Evolutionary conservation across 441 rosid species (phyloP), one percentile per base, ranked within the genome.

Genomic region (Corymbia citriodora): DNA sequence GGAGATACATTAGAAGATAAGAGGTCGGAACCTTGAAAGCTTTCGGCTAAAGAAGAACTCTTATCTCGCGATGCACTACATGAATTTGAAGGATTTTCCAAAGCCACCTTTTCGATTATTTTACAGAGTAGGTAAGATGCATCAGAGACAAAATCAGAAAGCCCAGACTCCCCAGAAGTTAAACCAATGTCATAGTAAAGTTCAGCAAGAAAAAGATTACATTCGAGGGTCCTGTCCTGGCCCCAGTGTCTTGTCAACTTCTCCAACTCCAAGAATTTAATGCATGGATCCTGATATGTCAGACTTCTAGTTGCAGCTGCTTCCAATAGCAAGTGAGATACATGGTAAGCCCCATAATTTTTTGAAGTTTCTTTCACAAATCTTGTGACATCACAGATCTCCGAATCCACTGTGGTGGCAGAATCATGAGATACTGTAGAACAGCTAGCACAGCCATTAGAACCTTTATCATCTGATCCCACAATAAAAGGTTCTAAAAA

Each of bases 181-280:
- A 94, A 94, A 45, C 96, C 98, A 90, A 96, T 92, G 90, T 97
- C 99, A 93, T 95, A 94, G 92, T 95, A 97, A 91, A 98, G 92
- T 93, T 98, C 99, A 6, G 99, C 97, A 86, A 98, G 99, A 95
- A 96, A 97, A 91, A 98, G 97, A 95, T 96, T 95, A 93, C 99
- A 98, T 92, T 95, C 99, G 91, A 95, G 95, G 68, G 95, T 96
- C 94, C 99, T 95, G 92, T 96, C 98, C 93, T 91, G 95, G 10
- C 98, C 99, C 98, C 99, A 96, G 12, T 95, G 87, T 93, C 99
- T 96, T 90, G 97, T 95, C 94, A 96, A 93, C 94, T 94, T 97
- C 93, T 98, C 99, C 93, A 98, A 92, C 93, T 97, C 98, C 88
- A 97, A 92, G 90, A 97, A 89, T 94, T 97, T 98, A 90, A 91